Base-by-base conservation (phyloP, 139 green algal genomes). In the Micractinium conductrix region DNA sequence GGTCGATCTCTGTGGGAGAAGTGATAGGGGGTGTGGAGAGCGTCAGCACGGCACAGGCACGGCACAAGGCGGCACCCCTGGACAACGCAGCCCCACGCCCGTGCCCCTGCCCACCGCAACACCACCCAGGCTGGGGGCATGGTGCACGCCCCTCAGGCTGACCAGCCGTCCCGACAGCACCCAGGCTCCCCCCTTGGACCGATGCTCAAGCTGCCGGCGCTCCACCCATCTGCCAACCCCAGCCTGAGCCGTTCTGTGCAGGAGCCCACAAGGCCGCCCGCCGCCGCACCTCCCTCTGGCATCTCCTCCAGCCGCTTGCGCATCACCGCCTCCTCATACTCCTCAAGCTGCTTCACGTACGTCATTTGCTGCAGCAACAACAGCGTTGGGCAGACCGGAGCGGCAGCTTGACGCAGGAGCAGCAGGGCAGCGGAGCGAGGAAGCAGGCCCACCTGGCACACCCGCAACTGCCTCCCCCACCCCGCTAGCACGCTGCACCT, bases 251-350 rank as follows among this genome's bases (percentile, higher is more conserved):
- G n/a, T n/a, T n/a, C n/a, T n/a, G n/a, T n/a, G n/a, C n/a, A n/a
- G n/a, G n/a, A n/a, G n/a, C n/a, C n/a, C n/a, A n/a, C n/a, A n/a
- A n/a, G n/a, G n/a, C 70, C 17, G 26, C 24, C 53, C 37, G 40
- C 9, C 14, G 9, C 16, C 65, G 10, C 67, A 78, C 67, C 94
- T 0, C 89, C 85, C 62, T 98, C 93, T 12, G 96, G 96, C 93
- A 99, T 95, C 89, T 98, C 96, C 84, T 99, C 95, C 70, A 99
- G 70, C 4, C 97, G 91, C 93, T 99, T 99, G 33, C 87, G 75
- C 95, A 99, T 99, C n/a, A 99, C 97, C 37, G 93, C 95, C 38
- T 98, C 94, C 88, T 99, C 97, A 90, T 99, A 99, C n/a, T 96
- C 91, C 87, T 98, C 90, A 84, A 99, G 89, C 90, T 99, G 97